Percentiles rank a stretch among this genome's conserved stretches.
Evolutionary conservation across 441 rosid species (phyloP).

Genomic region (Daphne laureola): DNA sequence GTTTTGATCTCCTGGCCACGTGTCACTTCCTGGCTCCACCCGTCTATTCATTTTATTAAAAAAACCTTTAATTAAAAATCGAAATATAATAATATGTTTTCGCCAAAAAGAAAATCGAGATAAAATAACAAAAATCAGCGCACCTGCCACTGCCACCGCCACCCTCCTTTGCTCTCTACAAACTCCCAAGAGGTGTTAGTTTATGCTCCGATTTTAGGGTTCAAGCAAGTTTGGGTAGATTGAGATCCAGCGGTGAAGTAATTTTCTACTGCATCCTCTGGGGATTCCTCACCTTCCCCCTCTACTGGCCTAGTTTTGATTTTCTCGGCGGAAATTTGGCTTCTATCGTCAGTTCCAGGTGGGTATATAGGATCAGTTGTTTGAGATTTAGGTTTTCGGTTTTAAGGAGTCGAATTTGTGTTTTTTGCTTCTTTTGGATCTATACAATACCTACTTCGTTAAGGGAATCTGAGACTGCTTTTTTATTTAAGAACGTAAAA

Average conservation of each 20-base stretch:
- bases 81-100: neutral
- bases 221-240: conserved; percentile 9
- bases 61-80: conserved; percentile 14
- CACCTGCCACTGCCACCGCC: conserved; percentile 7
- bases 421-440: conserved; percentile 3
- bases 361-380: conserved; percentile 15
- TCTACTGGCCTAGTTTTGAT: neutral
- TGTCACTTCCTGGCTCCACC: conserved; percentile 29
- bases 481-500: neutral
- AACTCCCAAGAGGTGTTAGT: conserved; percentile 20
- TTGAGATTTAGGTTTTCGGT: conserved; percentile 1
- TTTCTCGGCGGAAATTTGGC: conserved; percentile 14
- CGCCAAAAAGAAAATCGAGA: neutral
- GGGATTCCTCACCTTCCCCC: neutral
- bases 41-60: conserved; percentile 23
- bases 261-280: conserved; percentile 4
- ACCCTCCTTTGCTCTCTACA: conserved; percentile 33
- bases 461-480: conserved; percentile 6
- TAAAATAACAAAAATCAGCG: conserved; percentile 2
- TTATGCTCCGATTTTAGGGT: conserved; percentile 10
- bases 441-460: conserved; percentile 13
- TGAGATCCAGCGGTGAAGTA: conserved; percentile 4
- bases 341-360: conserved; percentile 25
- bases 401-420: conserved; percentile 1
- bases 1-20: conserved; percentile 46